Evolutionary conservation across 2,329 filamentous ascomycete species (phyloP), one percentile per base, ranked within the genome.

Genomic region (Epichloe aotearoae): DNA sequence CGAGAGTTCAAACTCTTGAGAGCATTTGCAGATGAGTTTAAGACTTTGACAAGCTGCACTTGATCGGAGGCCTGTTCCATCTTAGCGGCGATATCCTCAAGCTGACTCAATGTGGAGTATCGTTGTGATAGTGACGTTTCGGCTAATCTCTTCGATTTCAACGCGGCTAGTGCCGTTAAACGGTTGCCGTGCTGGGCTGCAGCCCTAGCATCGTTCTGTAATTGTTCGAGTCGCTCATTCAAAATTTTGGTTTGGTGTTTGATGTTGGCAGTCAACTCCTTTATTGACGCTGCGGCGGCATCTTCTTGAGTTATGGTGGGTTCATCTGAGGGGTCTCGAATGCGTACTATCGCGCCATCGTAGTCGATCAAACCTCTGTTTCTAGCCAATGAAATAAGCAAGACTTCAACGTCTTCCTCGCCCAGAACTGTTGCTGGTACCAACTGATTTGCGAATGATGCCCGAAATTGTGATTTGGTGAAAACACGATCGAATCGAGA

Each of bases 51-150:
- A 14, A 96, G 77, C 58, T 88, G 84, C 8, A 94, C 81, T 55
- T 96, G 87, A 65, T 90, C 86, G 0, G 82, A 77, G 0, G 93
- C 93, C 65, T 91, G 83, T 63, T 95, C 84, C 49, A 98, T 86
- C 61, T 84, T 86, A n/a, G 75, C 68, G 50, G 88, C 86, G 0
- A 94, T 83, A 55, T 87, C 82, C 66, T 97, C 89, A 1, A 98
- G 76, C 66, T 95, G 89, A 41, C 74, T 72, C 2, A 95, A 76
- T 0, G 86, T 86, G 8, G 82, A 81, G 33, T 83, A 80, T 12
- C 90, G 82, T 56, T 82, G 80, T 33, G 79, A 72, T 0, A 97
- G 74, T 11, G 82, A 85, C 2, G 77, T 71, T 65, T 96, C 89
- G 30, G 85, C 82, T 7, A 86, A 71, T 65, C 93, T 96, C 71